Evolutionary conservation across 345 rosid genomes (phyloP).

Genomic region (Carallia pectinifolia): DNA sequence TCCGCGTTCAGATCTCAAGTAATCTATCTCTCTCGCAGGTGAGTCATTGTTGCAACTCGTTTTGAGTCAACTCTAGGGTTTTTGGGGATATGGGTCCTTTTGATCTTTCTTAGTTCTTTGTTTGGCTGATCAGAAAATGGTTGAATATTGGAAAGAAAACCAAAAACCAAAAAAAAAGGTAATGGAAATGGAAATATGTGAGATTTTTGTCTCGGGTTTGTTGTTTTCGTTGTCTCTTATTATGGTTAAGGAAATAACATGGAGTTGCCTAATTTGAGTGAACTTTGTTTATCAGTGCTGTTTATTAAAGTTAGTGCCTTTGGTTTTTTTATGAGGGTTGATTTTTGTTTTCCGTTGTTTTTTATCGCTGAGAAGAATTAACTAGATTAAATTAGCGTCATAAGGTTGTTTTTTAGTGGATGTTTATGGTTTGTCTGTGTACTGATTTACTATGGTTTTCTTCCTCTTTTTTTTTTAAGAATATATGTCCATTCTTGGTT

Average conservation of each 20-base stretch:
- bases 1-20: constrained; percentile 28
- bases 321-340: too few species aligned
- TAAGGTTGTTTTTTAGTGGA: background rate
- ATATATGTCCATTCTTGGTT: background rate
- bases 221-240: too few species aligned
- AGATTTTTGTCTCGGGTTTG: background rate
- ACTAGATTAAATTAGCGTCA: constrained; percentile 12
- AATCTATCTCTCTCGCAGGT: constrained; percentile 26
- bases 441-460: constrained; percentile 11
- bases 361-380: too few species aligned
- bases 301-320: too few species aligned
- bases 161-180: too few species aligned
- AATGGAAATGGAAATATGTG: background rate
- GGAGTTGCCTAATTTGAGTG: too few species aligned
- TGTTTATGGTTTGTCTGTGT: background rate
- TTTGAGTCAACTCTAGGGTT: constrained; percentile 44
- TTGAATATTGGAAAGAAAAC: constrained; percentile 5
- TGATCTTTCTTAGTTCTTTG: constrained; percentile 7
- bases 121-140: constrained; percentile 25
- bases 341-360: too few species aligned
- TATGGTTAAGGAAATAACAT: too few species aligned
- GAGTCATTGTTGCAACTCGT: constrained; percentile 26
- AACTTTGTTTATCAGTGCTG: too few species aligned
- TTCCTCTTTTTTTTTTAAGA: constrained; percentile 8
- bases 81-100: background rate